A percentile compares a stretch with the other conserved stretches of the same genome.
phyloP scores from a whole-genome alignment of 2,329 filamentous ascomycete species.

The Neoascochyta sp. region DNA sequence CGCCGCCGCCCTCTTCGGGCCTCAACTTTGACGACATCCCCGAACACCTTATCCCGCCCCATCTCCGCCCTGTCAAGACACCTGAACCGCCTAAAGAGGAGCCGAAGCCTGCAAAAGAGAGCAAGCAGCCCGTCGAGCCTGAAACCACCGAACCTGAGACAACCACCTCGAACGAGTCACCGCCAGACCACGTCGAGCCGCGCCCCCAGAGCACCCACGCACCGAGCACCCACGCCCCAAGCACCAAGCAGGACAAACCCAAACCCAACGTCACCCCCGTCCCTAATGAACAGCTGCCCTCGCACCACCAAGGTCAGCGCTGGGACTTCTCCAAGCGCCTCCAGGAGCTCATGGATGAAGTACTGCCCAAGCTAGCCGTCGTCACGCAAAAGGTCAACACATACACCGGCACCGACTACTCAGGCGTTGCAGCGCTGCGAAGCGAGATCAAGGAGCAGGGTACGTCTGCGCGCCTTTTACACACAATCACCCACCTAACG shows the following conservation, averaged over 20 bases:
- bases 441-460: conserved; percentile 67
- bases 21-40: neutral
- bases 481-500: conserved; percentile 6
- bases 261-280: conserved; percentile 32
- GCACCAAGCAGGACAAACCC: too few species aligned
- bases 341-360: conserved; percentile 75
- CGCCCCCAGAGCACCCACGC: neutral
- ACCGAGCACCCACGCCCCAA: neutral
- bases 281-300: conserved; percentile 48
- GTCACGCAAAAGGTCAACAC: conserved; percentile 89
- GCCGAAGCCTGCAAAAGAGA: too few species aligned
- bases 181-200: too few species aligned
- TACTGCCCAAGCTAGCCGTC: conserved; percentile 79
- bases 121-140: too few species aligned
- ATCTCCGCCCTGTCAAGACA: too few species aligned
- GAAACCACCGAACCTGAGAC: too few species aligned
- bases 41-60: too few species aligned
- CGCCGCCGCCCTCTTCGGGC: conserved; percentile 1
- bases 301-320: conserved; percentile 51
- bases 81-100: too few species aligned
- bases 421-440: conserved; percentile 83
- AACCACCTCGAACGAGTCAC: too few species aligned
- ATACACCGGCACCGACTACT: conserved; percentile 81
- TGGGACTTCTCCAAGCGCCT: conserved; percentile 60
- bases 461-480: conserved; percentile 24